phyloP scores from a whole-genome alignment of 2,329 filamentous ascomycete genomes.

The Exophiala sp. region DNA sequence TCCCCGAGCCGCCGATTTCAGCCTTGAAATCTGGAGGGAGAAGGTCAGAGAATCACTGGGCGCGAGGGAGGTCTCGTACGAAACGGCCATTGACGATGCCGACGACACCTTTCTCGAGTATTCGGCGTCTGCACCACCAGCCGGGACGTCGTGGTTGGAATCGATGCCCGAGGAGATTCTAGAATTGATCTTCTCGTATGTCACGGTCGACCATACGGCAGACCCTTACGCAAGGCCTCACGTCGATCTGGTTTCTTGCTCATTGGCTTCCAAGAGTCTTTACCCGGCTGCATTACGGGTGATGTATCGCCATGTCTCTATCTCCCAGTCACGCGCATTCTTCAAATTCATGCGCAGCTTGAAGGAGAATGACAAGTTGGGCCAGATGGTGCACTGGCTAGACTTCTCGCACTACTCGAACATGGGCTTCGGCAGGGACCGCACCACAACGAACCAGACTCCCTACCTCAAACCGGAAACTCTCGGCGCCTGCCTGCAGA shows the following conservation, averaged over 20 bases:
- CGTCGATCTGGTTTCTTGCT: slow-evolving; percentile 67
- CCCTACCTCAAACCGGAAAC: slow-evolving; percentile 70
- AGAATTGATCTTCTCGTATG: slow-evolving; percentile 68
- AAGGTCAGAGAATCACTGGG: slow-evolving; percentile 21
- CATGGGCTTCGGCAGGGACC: slow-evolving; percentile 67
- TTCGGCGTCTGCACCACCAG: neutral
- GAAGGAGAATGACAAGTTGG: slow-evolving; percentile 59
- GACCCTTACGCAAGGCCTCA: slow-evolving; percentile 72
- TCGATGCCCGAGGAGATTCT: slow-evolving; percentile 30
- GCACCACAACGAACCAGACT: slow-evolving; percentile 66
- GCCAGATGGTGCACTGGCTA: slow-evolving; percentile 68
- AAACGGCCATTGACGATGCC: slow-evolving; percentile 22
- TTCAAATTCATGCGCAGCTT: slow-evolving; percentile 71
- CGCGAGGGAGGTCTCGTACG: slow-evolving; percentile 7
- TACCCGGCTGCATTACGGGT: slow-evolving; percentile 67
- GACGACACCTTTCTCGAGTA: slow-evolving; percentile 15
- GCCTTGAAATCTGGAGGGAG: slow-evolving; percentile 27
- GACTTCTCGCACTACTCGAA: slow-evolving; percentile 86
- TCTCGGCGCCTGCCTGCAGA: slow-evolving; percentile 62
- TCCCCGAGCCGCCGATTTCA: slow-evolving; percentile 19
- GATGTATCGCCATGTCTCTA: slow-evolving; percentile 72
- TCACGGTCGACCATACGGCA: slow-evolving; percentile 67
- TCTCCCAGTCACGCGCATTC: slow-evolving; percentile 77
- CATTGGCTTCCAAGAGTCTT: slow-evolving; percentile 68
- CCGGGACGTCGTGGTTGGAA: slow-evolving; percentile 15